A percentile compares a stretch with the other conserved stretches of the same genome.
These are phyloP conservation scores for Astrocystis sublimbata DNA, from an alignment of 495 filamentous ascomycete species.

Conservation along the genomic window DNA sequence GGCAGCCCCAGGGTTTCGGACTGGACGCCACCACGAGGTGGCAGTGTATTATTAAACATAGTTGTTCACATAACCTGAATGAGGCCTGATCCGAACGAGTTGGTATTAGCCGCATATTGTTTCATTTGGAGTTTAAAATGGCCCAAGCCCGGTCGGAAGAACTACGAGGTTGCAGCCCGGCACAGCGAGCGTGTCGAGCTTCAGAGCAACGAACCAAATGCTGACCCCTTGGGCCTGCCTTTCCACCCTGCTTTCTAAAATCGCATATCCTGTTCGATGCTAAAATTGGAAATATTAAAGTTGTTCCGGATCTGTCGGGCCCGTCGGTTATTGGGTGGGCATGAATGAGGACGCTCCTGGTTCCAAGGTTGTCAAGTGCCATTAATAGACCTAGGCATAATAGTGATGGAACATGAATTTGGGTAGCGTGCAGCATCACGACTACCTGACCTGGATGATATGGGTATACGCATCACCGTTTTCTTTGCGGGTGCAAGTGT, in stretches of 20 bases:
- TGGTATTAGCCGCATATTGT: conserved; percentile 1
- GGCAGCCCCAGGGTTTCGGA: background rate
- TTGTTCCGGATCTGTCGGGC: conserved; percentile 1
- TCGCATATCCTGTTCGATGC: background rate
- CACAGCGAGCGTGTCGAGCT: background rate
- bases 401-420: too few species aligned
- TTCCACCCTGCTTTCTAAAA: background rate
- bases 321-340: background rate
- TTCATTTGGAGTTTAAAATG: background rate
- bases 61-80: background rate
- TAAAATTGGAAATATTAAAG: conserved; percentile 9
- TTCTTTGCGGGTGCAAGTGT: too few species aligned
- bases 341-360: background rate
- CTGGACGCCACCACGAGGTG: background rate
- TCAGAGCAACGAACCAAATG: background rate
- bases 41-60: background rate
- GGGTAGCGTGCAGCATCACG: too few species aligned
- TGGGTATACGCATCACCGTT: too few species aligned
- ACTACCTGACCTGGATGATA: too few species aligned
- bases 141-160: conserved; percentile 2
- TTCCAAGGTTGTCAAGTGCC: too few species aligned
- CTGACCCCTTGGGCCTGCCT: background rate
- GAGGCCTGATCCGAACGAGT: background rate
- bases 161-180: background rate
- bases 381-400: conserved; percentile 2